Evolutionary conservation across 2,329 filamentous ascomycete genomes (phyloP).

Genomic region (Grosmannia huntii): DNA sequence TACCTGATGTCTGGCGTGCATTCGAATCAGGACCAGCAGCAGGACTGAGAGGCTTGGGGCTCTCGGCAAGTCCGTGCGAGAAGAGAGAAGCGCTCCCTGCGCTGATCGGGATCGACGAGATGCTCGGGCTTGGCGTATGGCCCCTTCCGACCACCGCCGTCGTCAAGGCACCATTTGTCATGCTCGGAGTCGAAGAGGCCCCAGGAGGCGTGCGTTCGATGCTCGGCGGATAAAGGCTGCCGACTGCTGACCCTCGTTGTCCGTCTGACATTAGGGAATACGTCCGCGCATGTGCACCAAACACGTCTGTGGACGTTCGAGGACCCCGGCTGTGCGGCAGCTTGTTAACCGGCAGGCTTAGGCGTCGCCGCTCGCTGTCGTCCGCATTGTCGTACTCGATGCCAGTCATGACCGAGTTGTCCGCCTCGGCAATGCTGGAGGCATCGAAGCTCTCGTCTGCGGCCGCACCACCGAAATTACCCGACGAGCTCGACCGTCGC

Average conservation of each 20-base stretch:
- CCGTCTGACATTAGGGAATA: slow-evolving; percentile 45
- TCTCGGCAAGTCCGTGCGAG: slow-evolving; percentile 65
- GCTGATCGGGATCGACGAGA: slow-evolving; percentile 34
- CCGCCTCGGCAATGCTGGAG: slow-evolving; percentile 13
- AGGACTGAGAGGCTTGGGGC: slow-evolving; percentile 73
- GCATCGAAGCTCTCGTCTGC: slow-evolving; percentile 20
- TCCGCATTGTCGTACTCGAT: slow-evolving; percentile 45
- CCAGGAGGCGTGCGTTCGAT: slow-evolving; percentile 40
- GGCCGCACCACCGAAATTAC: slow-evolving; percentile 27
- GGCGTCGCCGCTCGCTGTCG: slow-evolving; percentile 46
- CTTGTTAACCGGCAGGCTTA: slow-evolving; percentile 63
- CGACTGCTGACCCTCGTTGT: slow-evolving; percentile 28
- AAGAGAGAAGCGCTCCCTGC: slow-evolving; percentile 48
- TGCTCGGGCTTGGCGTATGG: slow-evolving; percentile 36
- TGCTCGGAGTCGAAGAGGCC: slow-evolving; percentile 40
- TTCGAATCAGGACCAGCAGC: slow-evolving; percentile 2
- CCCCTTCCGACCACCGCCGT: slow-evolving; percentile 1
- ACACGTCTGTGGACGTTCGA: slow-evolving; percentile 33
- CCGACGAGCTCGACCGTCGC: slow-evolving; percentile 64
- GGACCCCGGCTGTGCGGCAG: slow-evolving; percentile 43
- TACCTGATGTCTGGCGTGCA: background rate
- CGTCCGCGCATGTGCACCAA: slow-evolving; percentile 56
- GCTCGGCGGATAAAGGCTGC: slow-evolving; percentile 51
- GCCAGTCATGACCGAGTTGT: slow-evolving; percentile 45
- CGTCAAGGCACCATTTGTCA: slow-evolving; percentile 26